Evolutionary conservation across 2,329 filamentous ascomycete species (phyloP).

Genomic region (Nemania sp.): DNA sequence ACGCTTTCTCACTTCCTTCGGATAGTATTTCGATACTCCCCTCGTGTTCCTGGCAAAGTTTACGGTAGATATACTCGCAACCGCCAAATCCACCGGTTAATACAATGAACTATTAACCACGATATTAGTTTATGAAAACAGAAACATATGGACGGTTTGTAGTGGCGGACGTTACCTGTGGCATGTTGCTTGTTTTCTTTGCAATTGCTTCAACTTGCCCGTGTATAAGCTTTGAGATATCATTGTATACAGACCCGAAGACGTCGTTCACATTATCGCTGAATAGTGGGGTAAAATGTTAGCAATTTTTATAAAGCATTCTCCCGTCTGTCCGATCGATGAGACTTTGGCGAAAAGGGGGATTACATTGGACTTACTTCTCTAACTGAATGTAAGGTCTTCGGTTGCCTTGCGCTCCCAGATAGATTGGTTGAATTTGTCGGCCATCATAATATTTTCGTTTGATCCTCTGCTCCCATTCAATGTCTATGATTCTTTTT

Average conservation of each 20-base stretch:
- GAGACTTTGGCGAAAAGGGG: background rate
- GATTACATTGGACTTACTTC: background rate
- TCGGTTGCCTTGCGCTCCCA: conserved; percentile 5
- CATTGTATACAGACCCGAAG: conserved; percentile 8
- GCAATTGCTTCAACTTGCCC: conserved; percentile 4
- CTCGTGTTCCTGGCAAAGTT: background rate
- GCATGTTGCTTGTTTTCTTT: background rate
- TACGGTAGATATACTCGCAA: conserved; percentile 12
- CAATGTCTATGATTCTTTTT: conserved; percentile 5
- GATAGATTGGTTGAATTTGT: background rate
- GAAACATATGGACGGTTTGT: background rate
- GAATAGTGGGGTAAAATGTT: background rate
- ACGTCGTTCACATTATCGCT: conserved; percentile 11
- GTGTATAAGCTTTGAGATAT: conserved; percentile 6
- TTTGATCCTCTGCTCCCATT: conserved; percentile 19
- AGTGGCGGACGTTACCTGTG: background rate
- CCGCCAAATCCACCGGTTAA: conserved; percentile 18
- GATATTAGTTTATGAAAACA: background rate
- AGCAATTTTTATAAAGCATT: too few relatives aligned
- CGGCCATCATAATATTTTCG: conserved; percentile 8
- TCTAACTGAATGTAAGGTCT: background rate
- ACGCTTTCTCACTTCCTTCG: conserved; percentile 5
- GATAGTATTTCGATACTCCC: conserved; percentile 3
- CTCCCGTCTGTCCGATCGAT: background rate
- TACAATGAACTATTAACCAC: conserved; percentile 13